Base-by-base conservation (phyloP, 768 basidiomycete genomes). In the Termitomyces sp. region DNA sequence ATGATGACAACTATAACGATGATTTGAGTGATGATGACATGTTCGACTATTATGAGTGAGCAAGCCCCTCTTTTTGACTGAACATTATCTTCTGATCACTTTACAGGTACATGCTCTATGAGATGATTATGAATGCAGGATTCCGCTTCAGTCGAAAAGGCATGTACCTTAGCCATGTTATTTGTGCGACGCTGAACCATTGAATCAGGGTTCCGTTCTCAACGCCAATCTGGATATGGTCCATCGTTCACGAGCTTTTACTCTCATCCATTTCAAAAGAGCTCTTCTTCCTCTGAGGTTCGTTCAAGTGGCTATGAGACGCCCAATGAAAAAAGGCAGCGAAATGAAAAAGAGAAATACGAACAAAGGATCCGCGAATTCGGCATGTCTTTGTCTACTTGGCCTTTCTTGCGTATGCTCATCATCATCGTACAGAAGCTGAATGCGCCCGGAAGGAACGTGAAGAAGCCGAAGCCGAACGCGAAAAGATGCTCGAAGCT, bases 401-500 rank as follows among this genome's bases (percentile, higher is more conserved):
- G 44, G 43, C n/a, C 34, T 52, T 44, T 56, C 39, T 50, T 40
- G 45, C 25, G 27, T 45, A 28, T 49, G 17, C 48, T 40, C 16
- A 49, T 35, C 19, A 19, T 54, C n/a, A 19, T 53, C 23, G 34
- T 48, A 16, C 12, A 73, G 74, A 74, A 59, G 59, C 55, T 16
- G 70, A 76, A 56, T 61, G 72, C 35, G 71, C 66, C 52, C 60
- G 59, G n/a, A 69, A 74, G 59, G 63, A 73, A 56, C 67, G 65
- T 37, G 70, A 70, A 58, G 52, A 59, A 21, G 55, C 63, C 40
- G 62, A 56, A 51, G 52, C 51, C 40, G 69, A 63, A 53, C 65
- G 61, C 28, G 66, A 70, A 53, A 59, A 63, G 43, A 62, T 61
- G 39, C 66, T 66, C 12, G 59, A 65, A 25, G 63, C 61, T 27